A percentile compares a stretch with the other conserved stretches of the same genome.
Conservation (phyloP, 2,329 filamentous ascomycete genomes). For the Calonectria naviculata region DNA sequence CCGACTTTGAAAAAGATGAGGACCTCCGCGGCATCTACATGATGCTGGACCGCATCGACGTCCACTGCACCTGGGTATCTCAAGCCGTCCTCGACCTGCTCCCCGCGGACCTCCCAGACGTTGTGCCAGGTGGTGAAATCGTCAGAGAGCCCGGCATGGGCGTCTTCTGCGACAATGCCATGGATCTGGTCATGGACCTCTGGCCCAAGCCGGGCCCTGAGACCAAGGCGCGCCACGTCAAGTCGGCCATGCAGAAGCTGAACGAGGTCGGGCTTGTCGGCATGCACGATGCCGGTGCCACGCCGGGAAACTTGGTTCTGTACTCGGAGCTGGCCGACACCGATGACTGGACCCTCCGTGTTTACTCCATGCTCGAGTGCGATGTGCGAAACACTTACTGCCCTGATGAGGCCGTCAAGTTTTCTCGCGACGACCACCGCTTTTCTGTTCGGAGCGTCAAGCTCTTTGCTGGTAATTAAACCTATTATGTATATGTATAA, state of each 20-base stretch:
- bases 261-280: constrained; percentile 75
- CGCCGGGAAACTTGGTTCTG: constrained; percentile 64
- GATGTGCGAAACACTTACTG: constrained; percentile 73
- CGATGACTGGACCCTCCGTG: constrained; percentile 68
- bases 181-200: constrained; percentile 67
- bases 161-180: constrained; percentile 80
- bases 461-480: constrained; percentile 69
- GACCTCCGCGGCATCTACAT: constrained; percentile 68
- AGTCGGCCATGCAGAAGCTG: constrained; percentile 69
- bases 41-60: constrained; percentile 77
- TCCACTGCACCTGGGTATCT: constrained; percentile 78
- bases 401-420: constrained; percentile 57
- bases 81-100: constrained; percentile 71
- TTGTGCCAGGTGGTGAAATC: constrained; percentile 73
- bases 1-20: constrained; percentile 65
- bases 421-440: constrained; percentile 57
- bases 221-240: constrained; percentile 66
- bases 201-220: constrained; percentile 67
- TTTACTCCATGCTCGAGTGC: constrained; percentile 78
- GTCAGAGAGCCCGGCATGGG: constrained; percentile 70
- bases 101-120: constrained; percentile 59
- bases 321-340: constrained; percentile 61
- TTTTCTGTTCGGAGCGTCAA: constrained; percentile 74
- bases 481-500: background rate
- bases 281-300: constrained; percentile 75